Conservation (phyloP, 139 green algal genomes). For the Coelastrella sp. region DNA sequence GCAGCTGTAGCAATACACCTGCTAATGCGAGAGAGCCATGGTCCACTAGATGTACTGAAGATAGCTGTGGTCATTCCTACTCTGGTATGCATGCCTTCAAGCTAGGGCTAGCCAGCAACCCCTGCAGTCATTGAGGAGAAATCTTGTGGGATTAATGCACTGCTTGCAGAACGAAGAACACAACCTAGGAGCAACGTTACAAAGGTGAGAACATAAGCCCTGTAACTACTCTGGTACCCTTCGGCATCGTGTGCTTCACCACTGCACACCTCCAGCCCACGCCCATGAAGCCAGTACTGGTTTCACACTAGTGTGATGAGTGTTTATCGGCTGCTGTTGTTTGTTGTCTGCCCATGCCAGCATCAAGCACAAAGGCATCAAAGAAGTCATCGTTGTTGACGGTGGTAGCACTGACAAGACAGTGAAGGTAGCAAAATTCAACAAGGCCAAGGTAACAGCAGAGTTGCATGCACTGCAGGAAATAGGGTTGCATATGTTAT, state of each 20-base stretch:
- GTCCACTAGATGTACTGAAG: neutral
- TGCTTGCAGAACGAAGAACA: conserved; percentile 56
- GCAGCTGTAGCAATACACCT: neutral
- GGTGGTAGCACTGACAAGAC: conserved; percentile 76
- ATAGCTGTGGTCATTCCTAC: conserved; percentile 26
- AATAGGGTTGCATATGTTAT: too few relatives aligned
- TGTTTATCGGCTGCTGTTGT: too few relatives aligned
- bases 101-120: too few relatives aligned
- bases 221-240: too few relatives aligned
- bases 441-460: conserved; percentile 55
- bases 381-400: conserved; percentile 77
- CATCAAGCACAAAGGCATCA: neutral
- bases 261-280: too few relatives aligned
- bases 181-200: conserved; percentile 27
- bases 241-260: too few relatives aligned
- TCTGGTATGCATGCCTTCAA: neutral
- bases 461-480: neutral
- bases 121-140: too few relatives aligned
- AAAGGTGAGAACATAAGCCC: conserved; percentile 36
- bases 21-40: neutral
- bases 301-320: too few relatives aligned
- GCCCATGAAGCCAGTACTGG: too few relatives aligned
- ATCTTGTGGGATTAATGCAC: neutral
- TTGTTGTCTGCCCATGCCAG: neutral
- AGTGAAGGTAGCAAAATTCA: conserved; percentile 22